Base-by-base conservation (phyloP, 495 filamentous ascomycete species). In the Eremomyces bilateralis region DNA sequence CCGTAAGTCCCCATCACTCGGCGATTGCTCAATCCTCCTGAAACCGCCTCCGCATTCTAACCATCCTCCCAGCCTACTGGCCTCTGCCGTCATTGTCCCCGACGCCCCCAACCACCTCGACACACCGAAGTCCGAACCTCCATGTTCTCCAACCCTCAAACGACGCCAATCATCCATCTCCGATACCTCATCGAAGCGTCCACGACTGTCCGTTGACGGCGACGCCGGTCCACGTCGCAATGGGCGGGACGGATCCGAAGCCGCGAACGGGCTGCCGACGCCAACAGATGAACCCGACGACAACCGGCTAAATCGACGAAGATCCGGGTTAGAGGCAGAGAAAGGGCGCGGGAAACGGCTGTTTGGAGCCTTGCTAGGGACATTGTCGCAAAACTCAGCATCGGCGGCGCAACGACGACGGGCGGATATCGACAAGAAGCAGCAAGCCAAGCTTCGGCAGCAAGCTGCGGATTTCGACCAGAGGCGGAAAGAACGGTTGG, bases 321-420 rank as follows among this genome's bases (percentile, higher is more conserved):
- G 40, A 42, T 45, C 50, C 11, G 37, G 52, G 44, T 33, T 57
- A 49, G 34, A 59, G 46, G 53, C 56, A 41, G 84, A 94, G 48
- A 81, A 75, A 51, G 78, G 76, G 47, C 77, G 88, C 10, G 82
- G 80, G 29, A 75, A 80, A 60, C 65, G 88, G 35, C 64, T 97
- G 47, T 93, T 94, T 57, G 88, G 88, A 35, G 81, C 73, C 34
- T 56, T 93, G 44, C 60, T 93, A 44, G 81, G 75, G 51, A 85
- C 82, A 35, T 69, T 95, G 39, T 85, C 78, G 51, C 79, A 88
- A 61, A 78, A 67, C 44, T 67, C 69, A 45, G 64, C 50, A 22
- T 58, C 63, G 31, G 61, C 68, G 45, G 69, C 79, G 47, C 74
- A 80, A 45, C 79, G 70, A 53, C 74, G 73, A 43, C 69, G 85